Evolutionary conservation across 2,329 filamentous ascomycete genomes (phyloP).

Genomic region (Mycosphaerelloides madeirae): DNA sequence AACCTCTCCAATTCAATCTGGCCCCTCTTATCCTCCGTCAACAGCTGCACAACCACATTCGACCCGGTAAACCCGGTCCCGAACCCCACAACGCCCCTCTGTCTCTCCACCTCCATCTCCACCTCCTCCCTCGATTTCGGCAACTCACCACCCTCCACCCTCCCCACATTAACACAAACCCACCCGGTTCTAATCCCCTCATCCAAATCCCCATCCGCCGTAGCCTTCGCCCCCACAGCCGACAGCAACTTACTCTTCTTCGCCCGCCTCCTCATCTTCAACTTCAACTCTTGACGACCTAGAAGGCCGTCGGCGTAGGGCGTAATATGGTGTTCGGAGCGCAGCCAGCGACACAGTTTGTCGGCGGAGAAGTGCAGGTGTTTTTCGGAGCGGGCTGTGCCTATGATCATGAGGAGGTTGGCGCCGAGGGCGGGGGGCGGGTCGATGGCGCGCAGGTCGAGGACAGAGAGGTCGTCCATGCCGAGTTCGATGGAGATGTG

Average conservation of each 20-base stretch:
- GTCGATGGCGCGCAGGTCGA: slow-evolving; percentile 80
- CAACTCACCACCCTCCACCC: slow-evolving; percentile 64
- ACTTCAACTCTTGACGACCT: slow-evolving; percentile 84
- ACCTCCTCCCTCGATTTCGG: slow-evolving; percentile 39
- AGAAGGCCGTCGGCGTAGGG: slow-evolving; percentile 83
- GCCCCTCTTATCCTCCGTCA: slow-evolving; percentile 64
- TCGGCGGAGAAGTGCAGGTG: slow-evolving; percentile 90
- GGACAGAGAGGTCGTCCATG: slow-evolving; percentile 70
- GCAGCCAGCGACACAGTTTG: slow-evolving; percentile 80
- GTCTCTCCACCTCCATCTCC: slow-evolving; percentile 30
- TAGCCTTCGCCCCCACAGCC: slow-evolving; percentile 55
- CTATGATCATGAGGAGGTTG: slow-evolving; percentile 87
- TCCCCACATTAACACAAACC: slow-evolving; percentile 89
- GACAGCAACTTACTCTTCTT: slow-evolving; percentile 78
- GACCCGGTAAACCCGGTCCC: slow-evolving; percentile 55
- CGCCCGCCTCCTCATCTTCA: slow-evolving; percentile 74
- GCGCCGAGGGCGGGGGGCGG: slow-evolving; percentile 82
- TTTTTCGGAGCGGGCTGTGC: slow-evolving; percentile 84
- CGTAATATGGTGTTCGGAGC: slow-evolving; percentile 64
- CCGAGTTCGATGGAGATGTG: slow-evolving; percentile 81
- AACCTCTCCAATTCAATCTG: slow-evolving; percentile 63
- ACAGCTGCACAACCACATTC: slow-evolving; percentile 65
- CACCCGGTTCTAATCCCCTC: slow-evolving; percentile 90
- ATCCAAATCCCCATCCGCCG: slow-evolving; percentile 60
- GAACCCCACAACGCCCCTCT: slow-evolving; percentile 70